Conservation (phyloP, 768 basidiomycete species). For the Piloderma croceum region DNA sequence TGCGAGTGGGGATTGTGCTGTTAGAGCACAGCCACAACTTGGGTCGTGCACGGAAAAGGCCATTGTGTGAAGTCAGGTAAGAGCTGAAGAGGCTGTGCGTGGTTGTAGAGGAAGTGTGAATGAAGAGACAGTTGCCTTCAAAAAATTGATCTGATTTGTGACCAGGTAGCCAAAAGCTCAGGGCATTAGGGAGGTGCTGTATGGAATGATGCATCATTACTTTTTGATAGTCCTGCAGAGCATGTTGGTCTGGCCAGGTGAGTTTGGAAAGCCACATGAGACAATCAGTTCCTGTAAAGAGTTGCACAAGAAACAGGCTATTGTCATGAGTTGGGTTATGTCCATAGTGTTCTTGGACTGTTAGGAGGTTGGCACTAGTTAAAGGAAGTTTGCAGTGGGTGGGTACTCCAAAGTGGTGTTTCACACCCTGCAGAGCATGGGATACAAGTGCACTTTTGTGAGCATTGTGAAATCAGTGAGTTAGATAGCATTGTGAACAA, state of each 20-base stretch:
- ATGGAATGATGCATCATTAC: constrained; percentile 13
- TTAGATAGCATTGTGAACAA: too few relatives aligned
- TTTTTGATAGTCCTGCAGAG: constrained; percentile 12
- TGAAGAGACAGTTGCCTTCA: too few relatives aligned
- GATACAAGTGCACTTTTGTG: constrained; percentile 13
- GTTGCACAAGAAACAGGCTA: too few relatives aligned
- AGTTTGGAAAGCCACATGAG: constrained; percentile 29
- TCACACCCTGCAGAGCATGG: too few relatives aligned
- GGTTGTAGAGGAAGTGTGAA: constrained; percentile 12
- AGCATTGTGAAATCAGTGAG: constrained; percentile 14
- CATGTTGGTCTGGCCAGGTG: constrained; percentile 12
- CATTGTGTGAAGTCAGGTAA: constrained; percentile 3
- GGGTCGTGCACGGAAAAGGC: constrained; percentile 5
- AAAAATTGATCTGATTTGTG: too few relatives aligned
- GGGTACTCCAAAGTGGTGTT: constrained; percentile 12
- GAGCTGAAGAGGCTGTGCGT: neutral
- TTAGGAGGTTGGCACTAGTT: constrained; percentile 16
- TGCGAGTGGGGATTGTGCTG: constrained; percentile 2
- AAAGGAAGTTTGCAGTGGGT: constrained; percentile 25
- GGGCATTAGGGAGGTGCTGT: neutral
- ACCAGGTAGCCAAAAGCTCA: constrained; percentile 16
- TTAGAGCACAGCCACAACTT: constrained; percentile 6
- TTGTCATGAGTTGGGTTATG: too few relatives aligned
- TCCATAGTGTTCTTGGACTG: constrained; percentile 15
- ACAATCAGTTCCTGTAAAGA: too few relatives aligned